phyloP scores from a whole-genome alignment of 164 flowering plant genomes.

The Cinnamomum chago region DNA sequence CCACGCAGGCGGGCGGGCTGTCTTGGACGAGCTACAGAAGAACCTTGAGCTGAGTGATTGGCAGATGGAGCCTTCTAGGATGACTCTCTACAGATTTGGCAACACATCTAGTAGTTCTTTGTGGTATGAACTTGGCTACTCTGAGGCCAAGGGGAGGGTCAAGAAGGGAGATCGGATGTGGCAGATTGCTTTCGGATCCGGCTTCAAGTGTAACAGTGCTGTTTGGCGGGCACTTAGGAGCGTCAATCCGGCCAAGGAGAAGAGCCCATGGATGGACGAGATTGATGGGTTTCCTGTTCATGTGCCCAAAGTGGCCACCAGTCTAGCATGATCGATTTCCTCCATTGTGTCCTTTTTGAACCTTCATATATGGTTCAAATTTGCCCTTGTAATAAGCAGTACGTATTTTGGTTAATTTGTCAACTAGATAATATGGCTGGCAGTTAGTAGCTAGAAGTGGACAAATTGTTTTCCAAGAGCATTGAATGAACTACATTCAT shows the following conservation, averaged over 20 bases:
- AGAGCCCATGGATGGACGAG: slow-evolving; percentile 76
- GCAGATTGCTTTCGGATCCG: slow-evolving; percentile 81
- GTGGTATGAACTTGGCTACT: slow-evolving; percentile 63
- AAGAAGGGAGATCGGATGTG: slow-evolving; percentile 61
- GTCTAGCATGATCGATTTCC: neutral
- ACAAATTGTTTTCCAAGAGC: too few species aligned
- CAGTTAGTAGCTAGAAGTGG: too few species aligned
- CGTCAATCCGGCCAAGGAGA: slow-evolving; percentile 54
- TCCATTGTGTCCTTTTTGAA: neutral
- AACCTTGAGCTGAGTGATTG: slow-evolving; percentile 66
- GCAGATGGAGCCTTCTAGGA: slow-evolving; percentile 88
- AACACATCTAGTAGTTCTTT: slow-evolving; percentile 76
- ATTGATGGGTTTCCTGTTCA: slow-evolving; percentile 53
- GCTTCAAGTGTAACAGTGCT: slow-evolving; percentile 81
- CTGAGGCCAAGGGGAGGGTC: slow-evolving; percentile 38
- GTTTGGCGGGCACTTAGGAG: slow-evolving; percentile 66
- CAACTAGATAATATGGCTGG: too few species aligned
- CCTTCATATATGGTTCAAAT: too few species aligned
- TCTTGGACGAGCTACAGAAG: slow-evolving; percentile 72
- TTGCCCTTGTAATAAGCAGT: too few species aligned
- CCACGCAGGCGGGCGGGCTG: slow-evolving; percentile 86
- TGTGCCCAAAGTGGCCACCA: slow-evolving; percentile 42
- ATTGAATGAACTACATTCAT: too few species aligned
- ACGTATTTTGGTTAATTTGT: too few species aligned
- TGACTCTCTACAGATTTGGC: slow-evolving; percentile 65